Conservation (phyloP, 768 basidiomycete genomes). For the Nidula microcarpa region DNA sequence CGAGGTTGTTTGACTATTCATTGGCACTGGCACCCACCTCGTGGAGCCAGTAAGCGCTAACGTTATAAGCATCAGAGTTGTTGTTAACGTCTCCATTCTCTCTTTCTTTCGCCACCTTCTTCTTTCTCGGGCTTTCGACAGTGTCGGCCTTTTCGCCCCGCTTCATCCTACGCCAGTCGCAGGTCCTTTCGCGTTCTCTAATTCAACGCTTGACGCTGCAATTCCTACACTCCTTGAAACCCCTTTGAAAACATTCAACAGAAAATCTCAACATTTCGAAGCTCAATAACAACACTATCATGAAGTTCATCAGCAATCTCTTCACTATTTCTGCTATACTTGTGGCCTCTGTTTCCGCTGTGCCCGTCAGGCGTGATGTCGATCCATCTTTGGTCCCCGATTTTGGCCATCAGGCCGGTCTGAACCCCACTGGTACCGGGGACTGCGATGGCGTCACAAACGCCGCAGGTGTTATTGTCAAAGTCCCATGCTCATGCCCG, state of each 20-base stretch:
- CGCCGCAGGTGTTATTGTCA: slow-evolving; percentile 50
- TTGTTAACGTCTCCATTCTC: neutral
- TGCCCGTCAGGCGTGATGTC: slow-evolving; percentile 27
- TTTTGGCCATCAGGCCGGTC: slow-evolving; percentile 52
- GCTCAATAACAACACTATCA: slow-evolving; percentile 5
- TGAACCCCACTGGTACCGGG: slow-evolving; percentile 58
- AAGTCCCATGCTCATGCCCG: slow-evolving; percentile 65
- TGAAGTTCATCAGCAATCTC: slow-evolving; percentile 19
- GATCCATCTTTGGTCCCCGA: slow-evolving; percentile 49
- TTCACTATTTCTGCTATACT: slow-evolving; percentile 21
- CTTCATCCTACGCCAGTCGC: neutral
- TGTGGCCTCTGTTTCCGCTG: slow-evolving; percentile 32
- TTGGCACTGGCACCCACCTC: neutral
- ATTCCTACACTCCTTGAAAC: neutral
- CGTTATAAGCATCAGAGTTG: neutral
- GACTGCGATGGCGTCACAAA: slow-evolving; percentile 66
- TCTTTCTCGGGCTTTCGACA: neutral
- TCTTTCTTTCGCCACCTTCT: neutral
- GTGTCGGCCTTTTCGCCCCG: neutral
- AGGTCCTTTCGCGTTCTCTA: neutral
- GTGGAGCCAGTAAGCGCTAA: neutral
- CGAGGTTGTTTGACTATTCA: too few species aligned
- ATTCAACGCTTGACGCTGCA: neutral
- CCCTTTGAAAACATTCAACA: neutral
- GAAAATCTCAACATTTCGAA: neutral